Evolutionary conservation across 345 rosid species (phyloP).

Genomic region (Euphorbia tirucalli): DNA sequence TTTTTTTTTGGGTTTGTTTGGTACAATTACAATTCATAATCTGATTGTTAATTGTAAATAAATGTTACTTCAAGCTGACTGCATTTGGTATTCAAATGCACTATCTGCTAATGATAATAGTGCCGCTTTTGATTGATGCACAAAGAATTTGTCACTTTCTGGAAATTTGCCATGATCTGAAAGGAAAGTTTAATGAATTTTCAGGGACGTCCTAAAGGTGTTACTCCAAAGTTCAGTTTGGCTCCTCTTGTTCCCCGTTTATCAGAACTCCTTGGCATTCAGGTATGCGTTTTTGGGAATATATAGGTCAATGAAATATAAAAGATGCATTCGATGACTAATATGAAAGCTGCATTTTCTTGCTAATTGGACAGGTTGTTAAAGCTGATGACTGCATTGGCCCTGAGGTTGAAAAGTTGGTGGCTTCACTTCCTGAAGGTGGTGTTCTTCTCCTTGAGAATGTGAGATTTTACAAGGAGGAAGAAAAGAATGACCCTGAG

Average conservation of each 20-base stretch:
- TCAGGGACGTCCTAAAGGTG: constrained; percentile 93
- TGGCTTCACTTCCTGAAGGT: constrained; percentile 83
- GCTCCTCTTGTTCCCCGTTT: constrained; percentile 85
- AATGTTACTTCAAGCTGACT: no score
- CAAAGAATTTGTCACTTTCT: background rate
- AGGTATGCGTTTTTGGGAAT: constrained; percentile 40
- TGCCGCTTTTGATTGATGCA: background rate
- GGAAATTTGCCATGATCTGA: constrained; percentile 1
- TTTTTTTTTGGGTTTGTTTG: background rate
- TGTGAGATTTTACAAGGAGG: constrained; percentile 88
- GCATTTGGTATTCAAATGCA: constrained; percentile 56
- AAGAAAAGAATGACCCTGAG: constrained; percentile 94
- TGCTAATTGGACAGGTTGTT: constrained; percentile 22
- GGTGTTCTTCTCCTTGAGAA: constrained; percentile 88
- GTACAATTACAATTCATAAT: no score
- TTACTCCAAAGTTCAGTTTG: constrained; percentile 88
- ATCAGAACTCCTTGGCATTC: constrained; percentile 80
- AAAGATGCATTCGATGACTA: background rate
- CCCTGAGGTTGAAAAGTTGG: constrained; percentile 81
- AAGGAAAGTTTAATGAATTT: constrained; percentile 12
- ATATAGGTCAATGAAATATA: background rate
- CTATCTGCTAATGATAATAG: background rate
- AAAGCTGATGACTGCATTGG: constrained; percentile 93
- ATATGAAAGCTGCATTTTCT: no score
- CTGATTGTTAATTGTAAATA: background rate